Conservation (phyloP, 257 asterid genomes). For the Capsicum chinense region DNA sequence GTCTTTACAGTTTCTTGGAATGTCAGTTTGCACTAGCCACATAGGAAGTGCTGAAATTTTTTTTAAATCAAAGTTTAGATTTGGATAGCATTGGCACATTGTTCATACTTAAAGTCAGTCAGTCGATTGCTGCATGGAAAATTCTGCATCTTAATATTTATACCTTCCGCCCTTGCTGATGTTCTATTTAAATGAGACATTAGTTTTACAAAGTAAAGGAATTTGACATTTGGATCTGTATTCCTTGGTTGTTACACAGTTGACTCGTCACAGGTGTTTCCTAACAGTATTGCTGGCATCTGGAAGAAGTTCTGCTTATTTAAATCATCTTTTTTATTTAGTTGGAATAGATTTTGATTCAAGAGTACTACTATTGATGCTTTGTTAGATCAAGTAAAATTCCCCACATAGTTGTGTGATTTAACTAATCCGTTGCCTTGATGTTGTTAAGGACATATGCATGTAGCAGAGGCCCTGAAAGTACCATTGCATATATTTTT, state of each 20-base stretch:
- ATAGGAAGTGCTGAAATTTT: not conserved
- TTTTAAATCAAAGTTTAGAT: not conserved
- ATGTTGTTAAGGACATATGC: slow-evolving; percentile 71
- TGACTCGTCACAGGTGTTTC: slow-evolving; percentile 10
- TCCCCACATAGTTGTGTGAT: slow-evolving; percentile 3
- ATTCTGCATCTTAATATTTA: not conserved
- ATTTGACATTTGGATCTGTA: not conserved
- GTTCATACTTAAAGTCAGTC: not conserved
- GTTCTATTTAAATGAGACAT: slow-evolving; percentile 9
- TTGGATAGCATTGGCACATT: not conserved
- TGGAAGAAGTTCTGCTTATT: slow-evolving; percentile 5
- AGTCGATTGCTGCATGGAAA: not conserved
- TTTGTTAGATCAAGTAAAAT: not conserved
- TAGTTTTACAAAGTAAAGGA: not conserved
- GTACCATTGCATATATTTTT: slow-evolving; percentile 87
- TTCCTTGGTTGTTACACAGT: not conserved
- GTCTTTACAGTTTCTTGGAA: not conserved
- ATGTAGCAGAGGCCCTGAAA: slow-evolving; percentile 85
- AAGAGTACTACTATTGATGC: not conserved
- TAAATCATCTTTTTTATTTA: not conserved
- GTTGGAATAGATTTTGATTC: not conserved
- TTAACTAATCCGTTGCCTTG: slow-evolving; percentile 19
- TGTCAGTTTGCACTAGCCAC: not conserved
- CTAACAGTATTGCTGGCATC: slow-evolving; percentile 23
- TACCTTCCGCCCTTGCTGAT: not conserved